Evolutionary conservation across 306 rosid genomes (phyloP).

Genomic region (Mucuna pruriens): DNA sequence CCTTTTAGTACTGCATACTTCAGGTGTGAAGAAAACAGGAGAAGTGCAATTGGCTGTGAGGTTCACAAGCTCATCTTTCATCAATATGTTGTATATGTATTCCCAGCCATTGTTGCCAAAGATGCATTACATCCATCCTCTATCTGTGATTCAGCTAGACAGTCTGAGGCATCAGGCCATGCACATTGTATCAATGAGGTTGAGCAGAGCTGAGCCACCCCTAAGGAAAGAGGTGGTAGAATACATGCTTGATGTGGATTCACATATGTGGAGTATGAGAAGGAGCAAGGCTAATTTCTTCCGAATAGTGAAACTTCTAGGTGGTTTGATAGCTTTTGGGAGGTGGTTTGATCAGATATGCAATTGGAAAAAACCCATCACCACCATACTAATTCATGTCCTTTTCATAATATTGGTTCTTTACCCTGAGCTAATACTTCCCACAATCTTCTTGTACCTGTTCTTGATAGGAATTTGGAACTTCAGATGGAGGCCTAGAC

Average conservation of each 20-base stretch:
- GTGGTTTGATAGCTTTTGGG: slow-evolving; percentile 70
- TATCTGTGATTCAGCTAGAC: slow-evolving; percentile 80
- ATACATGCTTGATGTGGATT: slow-evolving; percentile 93
- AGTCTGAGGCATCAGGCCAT: slow-evolving; percentile 83
- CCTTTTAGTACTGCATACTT: slow-evolving; percentile 66
- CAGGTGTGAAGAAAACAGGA: slow-evolving; percentile 92
- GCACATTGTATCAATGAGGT: slow-evolving; percentile 80
- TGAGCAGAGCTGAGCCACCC: slow-evolving; percentile 85
- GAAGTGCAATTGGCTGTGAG: slow-evolving; percentile 90
- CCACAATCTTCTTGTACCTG: slow-evolving; percentile 84
- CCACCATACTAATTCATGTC: slow-evolving; percentile 79
- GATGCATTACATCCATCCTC: slow-evolving; percentile 92
- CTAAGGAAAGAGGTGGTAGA: slow-evolving; percentile 86
- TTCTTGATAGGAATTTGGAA: slow-evolving; percentile 94
- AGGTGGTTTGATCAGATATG: slow-evolving; percentile 91
- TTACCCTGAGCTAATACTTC: slow-evolving; percentile 84
- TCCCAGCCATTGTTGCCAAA: slow-evolving; percentile 86
- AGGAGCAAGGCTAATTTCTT: slow-evolving; percentile 97
- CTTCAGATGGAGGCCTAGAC: slow-evolving; percentile 76
- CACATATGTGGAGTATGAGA: slow-evolving; percentile 97
- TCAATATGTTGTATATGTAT: slow-evolving; percentile 77
- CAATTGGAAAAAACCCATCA: slow-evolving; percentile 88
- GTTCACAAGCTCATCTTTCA: slow-evolving; percentile 73
- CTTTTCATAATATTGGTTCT: slow-evolving; percentile 80
- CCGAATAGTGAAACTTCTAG: slow-evolving; percentile 82